phyloP scores from a whole-genome alignment of 257 asterid genomes.

The Solanum etuberosum region DNA sequence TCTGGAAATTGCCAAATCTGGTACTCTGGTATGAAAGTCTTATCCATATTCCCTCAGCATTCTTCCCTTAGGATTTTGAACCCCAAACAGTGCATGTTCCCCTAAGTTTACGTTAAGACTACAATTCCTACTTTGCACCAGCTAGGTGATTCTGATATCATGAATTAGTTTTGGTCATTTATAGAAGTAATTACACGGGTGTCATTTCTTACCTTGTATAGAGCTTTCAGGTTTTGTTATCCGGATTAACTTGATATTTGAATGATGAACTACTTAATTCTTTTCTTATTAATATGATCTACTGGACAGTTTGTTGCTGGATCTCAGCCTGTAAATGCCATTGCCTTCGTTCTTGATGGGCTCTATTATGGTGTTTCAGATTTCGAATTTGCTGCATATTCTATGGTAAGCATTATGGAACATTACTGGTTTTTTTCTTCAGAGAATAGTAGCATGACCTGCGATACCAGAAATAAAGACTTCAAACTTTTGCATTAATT shows the following conservation, averaged over 20 bases:
- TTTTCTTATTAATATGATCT: not conserved
- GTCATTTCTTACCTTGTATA: not conserved
- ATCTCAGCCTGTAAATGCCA: constrained; percentile 88
- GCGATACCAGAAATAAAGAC: not conserved
- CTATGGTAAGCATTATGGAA: constrained; percentile 48
- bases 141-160: not conserved
- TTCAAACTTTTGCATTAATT: not conserved
- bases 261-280: not conserved
- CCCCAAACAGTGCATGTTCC: not conserved
- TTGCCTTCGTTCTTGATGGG: constrained; percentile 94
- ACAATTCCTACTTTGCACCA: not conserved
- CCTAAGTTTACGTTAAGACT: not conserved
- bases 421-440: not conserved
- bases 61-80: not conserved
- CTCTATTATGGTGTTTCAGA: constrained; percentile 97
- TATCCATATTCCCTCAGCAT: not conserved
- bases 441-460: not conserved
- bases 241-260: not conserved
- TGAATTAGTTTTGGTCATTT: not conserved
- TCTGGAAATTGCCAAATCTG: constrained; percentile 60
- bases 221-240: not conserved
- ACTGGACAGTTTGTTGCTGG: constrained; percentile 69
- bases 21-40: constrained; percentile 64
- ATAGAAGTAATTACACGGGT: not conserved
- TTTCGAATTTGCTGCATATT: constrained; percentile 83